Evolutionary conservation across 345 rosid species (phyloP).

Genomic region (Acer campestre): DNA sequence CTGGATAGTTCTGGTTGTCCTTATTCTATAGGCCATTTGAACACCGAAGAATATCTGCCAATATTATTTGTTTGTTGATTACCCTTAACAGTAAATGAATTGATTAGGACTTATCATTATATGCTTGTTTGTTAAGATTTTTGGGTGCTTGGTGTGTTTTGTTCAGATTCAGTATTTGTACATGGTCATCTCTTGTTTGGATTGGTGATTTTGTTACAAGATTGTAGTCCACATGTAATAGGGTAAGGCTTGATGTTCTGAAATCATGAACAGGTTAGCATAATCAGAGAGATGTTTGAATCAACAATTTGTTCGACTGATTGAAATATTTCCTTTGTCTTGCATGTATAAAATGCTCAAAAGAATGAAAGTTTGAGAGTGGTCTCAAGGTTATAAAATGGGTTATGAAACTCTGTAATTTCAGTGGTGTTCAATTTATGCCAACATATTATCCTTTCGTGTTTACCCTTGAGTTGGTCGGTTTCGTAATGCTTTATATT

Average conservation of each 20-base stretch:
- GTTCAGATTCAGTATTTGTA: not conserved
- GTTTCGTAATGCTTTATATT: not conserved
- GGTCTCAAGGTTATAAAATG: not conserved
- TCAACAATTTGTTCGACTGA: not conserved
- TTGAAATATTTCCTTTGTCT: not conserved
- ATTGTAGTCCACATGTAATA: not conserved
- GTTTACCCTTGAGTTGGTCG: not conserved
- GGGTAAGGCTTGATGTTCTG: not conserved
- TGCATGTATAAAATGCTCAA: not conserved
- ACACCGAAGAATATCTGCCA: not conserved
- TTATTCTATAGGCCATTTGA: not conserved
- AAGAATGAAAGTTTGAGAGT: constrained; percentile 5
- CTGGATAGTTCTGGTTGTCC: not conserved
- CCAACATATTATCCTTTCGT: not conserved
- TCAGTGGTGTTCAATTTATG: not conserved
- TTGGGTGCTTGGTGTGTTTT: not conserved
- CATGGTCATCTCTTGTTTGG: not conserved
- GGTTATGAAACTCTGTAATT: not conserved
- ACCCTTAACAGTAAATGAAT: not conserved
- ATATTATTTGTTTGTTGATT: not conserved
- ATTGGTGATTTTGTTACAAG: not conserved
- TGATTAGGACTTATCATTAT: constrained; percentile 1
- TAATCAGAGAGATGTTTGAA: not conserved
- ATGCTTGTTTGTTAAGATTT: not conserved
- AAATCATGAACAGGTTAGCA: not conserved